Base-by-base conservation (phyloP, 306 rosid species). In the Gillenia trifoliata region DNA sequence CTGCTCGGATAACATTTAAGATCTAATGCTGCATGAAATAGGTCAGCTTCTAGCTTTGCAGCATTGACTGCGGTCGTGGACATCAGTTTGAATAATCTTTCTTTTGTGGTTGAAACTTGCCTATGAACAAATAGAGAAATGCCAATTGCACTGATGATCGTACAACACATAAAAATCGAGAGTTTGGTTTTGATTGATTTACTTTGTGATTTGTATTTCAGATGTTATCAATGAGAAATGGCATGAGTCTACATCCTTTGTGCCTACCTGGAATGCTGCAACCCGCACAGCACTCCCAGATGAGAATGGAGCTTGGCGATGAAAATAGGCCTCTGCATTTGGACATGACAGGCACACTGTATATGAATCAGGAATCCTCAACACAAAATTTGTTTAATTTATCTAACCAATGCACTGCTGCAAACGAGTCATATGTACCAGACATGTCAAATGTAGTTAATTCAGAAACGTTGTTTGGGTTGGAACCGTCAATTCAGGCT, bases 161-260 rank as follows among this genome's bases (percentile, higher is more conserved):
- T 20, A 69, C 26, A 16, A 7, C n/a, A n/a, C n/a, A 56, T 36
- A 13, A 4, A 38, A 72, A 25, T 47, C 20, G 26, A 38, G 34
- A 25, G 10, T 38, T 64, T 50, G 59, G 50, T 36, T 62, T 71
- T 76, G 68, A 71, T 61, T 16, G 57, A 28, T 65, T 50, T 61
- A 25, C 26, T 4, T 59, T 60, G 61, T 77, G 77, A 73, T 55
- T 69, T 55, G 19, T 25, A 78, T 82, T 84, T 79, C 90, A 94
- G 98, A 94, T 94, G 96, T 78, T 94, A 66, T 80, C 96, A 9
- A 90, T 94, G 93, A 91, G 95, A 83, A 87, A 91, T 50, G 96
- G 96, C 56, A 82, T 88, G 83, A 89, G 86, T 85, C 73, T 91
- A 91, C 93, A 87, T 81, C 89, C 97, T 0, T 78, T 90, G 88